These are phyloP conservation scores for Ampelocalamus luodianensis DNA, from an alignment of 176 grass and related monocot genomes.

Conservation along the genomic window DNA sequence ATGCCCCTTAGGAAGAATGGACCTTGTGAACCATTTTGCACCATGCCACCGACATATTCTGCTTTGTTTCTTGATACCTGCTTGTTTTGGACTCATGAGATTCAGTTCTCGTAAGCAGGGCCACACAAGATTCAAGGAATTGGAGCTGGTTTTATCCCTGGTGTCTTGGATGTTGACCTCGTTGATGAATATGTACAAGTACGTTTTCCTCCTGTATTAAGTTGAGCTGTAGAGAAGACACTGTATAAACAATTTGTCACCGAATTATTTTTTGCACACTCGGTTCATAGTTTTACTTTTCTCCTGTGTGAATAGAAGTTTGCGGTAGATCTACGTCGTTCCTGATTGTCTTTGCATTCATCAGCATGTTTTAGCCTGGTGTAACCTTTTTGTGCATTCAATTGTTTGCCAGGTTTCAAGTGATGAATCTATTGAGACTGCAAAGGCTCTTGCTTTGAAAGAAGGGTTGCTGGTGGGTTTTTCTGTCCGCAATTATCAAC, in stretches of 20 bases:
- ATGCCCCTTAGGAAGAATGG: slow-evolving; percentile 13
- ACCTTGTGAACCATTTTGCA: slow-evolving; percentile 39
- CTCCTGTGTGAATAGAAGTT: not conserved
- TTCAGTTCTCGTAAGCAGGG: slow-evolving; percentile 45
- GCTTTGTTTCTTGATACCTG: not conserved
- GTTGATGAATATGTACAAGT: slow-evolving; percentile 80
- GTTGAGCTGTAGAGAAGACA: slow-evolving; percentile 1
- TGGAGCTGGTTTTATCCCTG: slow-evolving; percentile 90
- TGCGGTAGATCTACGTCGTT: not conserved
- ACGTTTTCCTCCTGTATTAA: slow-evolving; percentile 10
- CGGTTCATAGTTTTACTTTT: not conserved
- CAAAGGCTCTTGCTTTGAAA: slow-evolving; percentile 77
- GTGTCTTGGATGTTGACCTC: slow-evolving; percentile 70
- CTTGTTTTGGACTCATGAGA: slow-evolving; percentile 36
- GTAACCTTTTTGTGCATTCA: slow-evolving; percentile 31
- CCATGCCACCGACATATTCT: not conserved
- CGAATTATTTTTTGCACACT: not conserved
- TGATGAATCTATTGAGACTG: slow-evolving; percentile 84
- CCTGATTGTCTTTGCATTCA: not conserved
- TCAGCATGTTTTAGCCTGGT: not conserved
- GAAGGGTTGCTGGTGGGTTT: slow-evolving; percentile 79
- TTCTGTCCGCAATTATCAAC: not conserved
- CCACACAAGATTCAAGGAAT: slow-evolving; percentile 96
- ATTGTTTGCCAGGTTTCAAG: slow-evolving; percentile 69
- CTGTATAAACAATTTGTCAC: not conserved